These are phyloP conservation scores for Botrytis porri DNA, from an alignment of 2,329 filamentous ascomycete genomes.

Conservation along the genomic window DNA sequence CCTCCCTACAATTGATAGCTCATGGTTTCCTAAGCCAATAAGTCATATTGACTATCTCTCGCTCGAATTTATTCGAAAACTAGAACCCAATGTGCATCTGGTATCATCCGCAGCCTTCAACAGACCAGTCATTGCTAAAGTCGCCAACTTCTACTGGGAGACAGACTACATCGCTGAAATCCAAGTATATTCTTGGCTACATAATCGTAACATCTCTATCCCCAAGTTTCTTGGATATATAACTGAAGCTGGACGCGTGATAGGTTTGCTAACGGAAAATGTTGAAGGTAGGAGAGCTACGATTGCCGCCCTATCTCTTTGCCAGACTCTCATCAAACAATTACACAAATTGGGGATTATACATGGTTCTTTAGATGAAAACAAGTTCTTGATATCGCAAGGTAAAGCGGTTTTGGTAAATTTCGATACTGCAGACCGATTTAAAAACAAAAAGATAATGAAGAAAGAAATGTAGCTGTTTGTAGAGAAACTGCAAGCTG, in stretches of 20 bases:
- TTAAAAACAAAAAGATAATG: slow-evolving; percentile 9
- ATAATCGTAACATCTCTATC: slow-evolving; percentile 27
- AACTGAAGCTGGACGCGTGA: slow-evolving; percentile 9
- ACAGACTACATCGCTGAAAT: slow-evolving; percentile 22
- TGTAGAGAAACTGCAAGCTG: slow-evolving; percentile 7
- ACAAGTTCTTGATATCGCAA: slow-evolving; percentile 40
- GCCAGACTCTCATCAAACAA: slow-evolving; percentile 32
- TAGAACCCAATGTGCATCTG: slow-evolving; percentile 24
- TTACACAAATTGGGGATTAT: slow-evolving; percentile 40
- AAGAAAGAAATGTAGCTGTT: slow-evolving; percentile 12
- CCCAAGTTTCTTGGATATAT: slow-evolving; percentile 40
- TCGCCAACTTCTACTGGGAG: background rate
- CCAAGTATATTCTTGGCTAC: slow-evolving; percentile 29
- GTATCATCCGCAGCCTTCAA: slow-evolving; percentile 24
- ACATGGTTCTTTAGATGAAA: slow-evolving; percentile 42
- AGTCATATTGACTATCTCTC: slow-evolving; percentile 40
- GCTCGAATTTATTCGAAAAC: slow-evolving; percentile 29
- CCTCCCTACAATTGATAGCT: slow-evolving; percentile 37
- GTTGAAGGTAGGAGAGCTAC: slow-evolving; percentile 35
- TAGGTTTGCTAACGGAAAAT: slow-evolving; percentile 30
- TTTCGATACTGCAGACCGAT: slow-evolving; percentile 35
- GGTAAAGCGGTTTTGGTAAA: slow-evolving; percentile 38
- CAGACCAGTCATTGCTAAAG: slow-evolving; percentile 20
- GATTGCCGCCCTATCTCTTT: slow-evolving; percentile 35
- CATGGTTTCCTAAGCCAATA: slow-evolving; percentile 38